Evolutionary conservation across 2,329 filamentous ascomycete species (phyloP), one percentile per base, ranked within the genome.

Genomic region (Dendrostoma leiphaemia): DNA sequence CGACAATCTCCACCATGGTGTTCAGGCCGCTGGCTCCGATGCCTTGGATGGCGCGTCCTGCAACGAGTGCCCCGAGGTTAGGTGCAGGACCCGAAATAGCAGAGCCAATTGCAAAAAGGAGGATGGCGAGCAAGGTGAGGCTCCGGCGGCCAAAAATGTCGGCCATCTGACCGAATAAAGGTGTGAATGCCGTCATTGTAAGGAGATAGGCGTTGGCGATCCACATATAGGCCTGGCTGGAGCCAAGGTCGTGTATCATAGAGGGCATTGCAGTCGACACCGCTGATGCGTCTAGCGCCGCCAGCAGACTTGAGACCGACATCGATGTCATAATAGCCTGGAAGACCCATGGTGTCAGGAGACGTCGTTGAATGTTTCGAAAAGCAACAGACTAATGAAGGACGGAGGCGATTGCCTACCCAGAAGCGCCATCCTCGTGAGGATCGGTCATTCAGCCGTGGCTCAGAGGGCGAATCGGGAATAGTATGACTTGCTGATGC

Each of bases 101-200:
- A 35, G 64, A 21, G 3, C 62, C 56, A 19, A 68, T 65, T 5
- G 61, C 62, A 4, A 51, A 7, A 2, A 51, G 8, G 5, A 15
- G 12, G 13, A 21, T 40, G 15, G 53, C 47, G 2, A 51, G 19
- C 6, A 45, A 15, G 10, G 19, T n/a, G 41, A 55, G 29, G 31
- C 10, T 6, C 7, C 48, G 17, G 17, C 48, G 48, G 10, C 48
- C 48, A 12, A 15, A 50, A 9, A 50, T 32, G 8, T 50, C 23
- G 1, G 35, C 29, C 1, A 17, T 26, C 28, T 41, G 37, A 3
- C 48, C 48, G 17, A 50, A 50, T 10, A 50, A 17, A 2, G 48
- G 48, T 15, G 32, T 24, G 6, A 50, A 43, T 2, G 48, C 48
- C 3, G 48, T 50, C 34, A 40, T 41, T 13, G 47, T 48, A 12